Base-by-base conservation (phyloP, 129 eudicot genomes). In the Artemisia argyi region DNA sequence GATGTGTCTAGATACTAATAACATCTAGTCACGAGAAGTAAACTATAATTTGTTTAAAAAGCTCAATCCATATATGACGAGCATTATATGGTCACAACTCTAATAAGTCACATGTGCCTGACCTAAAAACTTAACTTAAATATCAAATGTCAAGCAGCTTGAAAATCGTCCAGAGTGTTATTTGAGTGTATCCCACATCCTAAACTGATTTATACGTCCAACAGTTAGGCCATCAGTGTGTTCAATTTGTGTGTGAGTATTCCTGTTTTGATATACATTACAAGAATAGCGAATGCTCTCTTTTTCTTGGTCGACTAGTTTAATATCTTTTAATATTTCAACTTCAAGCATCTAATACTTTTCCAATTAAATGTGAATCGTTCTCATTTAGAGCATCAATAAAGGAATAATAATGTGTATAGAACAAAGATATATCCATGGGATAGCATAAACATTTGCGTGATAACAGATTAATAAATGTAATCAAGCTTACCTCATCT, bases 401-500 rank as follows among this genome's bases (percentile, higher is more conserved):
- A 56, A 39, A 57, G 22, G 22, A 71, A 42, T 2, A 1, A 56
- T 4, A 1, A 32, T 39, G 44, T 13, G 3, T 11, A 30, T 0
- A 52, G 32, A 63, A 19, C 47, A 18, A 11, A 39, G 12, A 65
- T 16, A 15, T 10, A 42, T 51, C 22, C 15, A 14, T n/a, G 4
- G 17, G 47, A 74, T 32, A 32, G 18, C 64, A 48, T 54, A 30
- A 18, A 15, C 16, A 18, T 60, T 35, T 7, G 11, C 42, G 50
- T 26, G 44, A 61, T 46, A 73, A 7, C 28, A 13, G 11, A 7
- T 39, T 7, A 39, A 26, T 6, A 57, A 28, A 65, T 19, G 24
- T 35, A 26, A 16, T n/a, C 8, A 65, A 39, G 8, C 55, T 55
- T 84, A 90, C 96, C 92, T 86, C 96, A 80, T 89, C 97, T 15